Evolutionary conservation across 176 grass and related monocot genomes (phyloP), one percentile per base, ranked within the genome.

Genomic region (Eleusine indica): DNA sequence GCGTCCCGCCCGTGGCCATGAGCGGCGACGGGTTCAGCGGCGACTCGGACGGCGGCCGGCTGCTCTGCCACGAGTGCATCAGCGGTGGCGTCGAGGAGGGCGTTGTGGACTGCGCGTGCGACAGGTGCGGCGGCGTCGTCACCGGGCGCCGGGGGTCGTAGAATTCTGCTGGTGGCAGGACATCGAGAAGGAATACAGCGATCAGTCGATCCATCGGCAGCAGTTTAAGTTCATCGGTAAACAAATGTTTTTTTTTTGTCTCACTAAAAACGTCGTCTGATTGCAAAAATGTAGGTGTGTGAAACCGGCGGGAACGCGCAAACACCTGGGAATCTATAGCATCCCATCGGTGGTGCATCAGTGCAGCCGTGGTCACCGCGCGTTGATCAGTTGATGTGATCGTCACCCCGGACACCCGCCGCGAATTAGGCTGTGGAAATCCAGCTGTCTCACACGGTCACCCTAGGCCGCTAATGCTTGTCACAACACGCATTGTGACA

Each of bases 81-180:
- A 76, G 47, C 38, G 80, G 69, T 54, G 82, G 84, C 63, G 70
- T 77, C 19, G 92, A 91, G 12, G 93, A 69, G 0, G 82, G 71
- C 41, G 88, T 75, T 42, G 68, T 28, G 60, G 78, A 82, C 42
- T 37, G 21, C 40, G 53, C 60, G 71, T 82, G 74, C 41, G 86
- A 78, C 40, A 62, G 58, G 70, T 85, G 66, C 64, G 61, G 49
- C 57, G 92, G 62, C 29, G 81, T 49, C 29, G 81, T 49, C 54
- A 42, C 56, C 77, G 82, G 63, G 28, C 29, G 76, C 68, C 85
- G 64, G 16, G 83, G 74, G 72, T 66, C 82, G 82, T 89, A 96
- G 64, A 74, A 85, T 44, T 89, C 73, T 30, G 2, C 79, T 84
- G 65, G 6, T 28, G 65, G 28, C 7, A 65, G 2, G 14, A 63